Evolutionary conservation across 768 basidiomycete species (phyloP).

Genomic region (Lactarius indigo): DNA sequence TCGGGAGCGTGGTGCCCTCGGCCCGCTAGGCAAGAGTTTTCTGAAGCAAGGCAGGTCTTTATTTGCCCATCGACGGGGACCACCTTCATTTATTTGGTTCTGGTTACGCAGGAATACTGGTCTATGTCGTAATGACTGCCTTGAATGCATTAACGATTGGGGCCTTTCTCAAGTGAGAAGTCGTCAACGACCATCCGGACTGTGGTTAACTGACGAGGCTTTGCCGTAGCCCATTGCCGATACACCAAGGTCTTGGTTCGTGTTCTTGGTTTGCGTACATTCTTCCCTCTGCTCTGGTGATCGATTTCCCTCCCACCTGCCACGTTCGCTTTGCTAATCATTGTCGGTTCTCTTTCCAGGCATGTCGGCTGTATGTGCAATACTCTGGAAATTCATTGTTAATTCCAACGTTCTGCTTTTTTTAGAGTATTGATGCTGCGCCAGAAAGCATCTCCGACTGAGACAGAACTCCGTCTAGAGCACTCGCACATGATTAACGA

Average conservation of each 20-base stretch:
- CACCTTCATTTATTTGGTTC: neutral
- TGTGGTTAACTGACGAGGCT: neutral
- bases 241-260: conserved; percentile 1
- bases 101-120: conserved; percentile 14
- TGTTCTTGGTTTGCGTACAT: conserved; percentile 20
- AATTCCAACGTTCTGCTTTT: no score
- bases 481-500: no score
- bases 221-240: neutral
- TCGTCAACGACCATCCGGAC: neutral
- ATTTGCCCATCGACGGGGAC: neutral
- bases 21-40: conserved; percentile 18
- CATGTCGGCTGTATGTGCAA: conserved; percentile 16
- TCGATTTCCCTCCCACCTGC: neutral
- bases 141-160: conserved; percentile 19
- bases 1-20: conserved; percentile 5
- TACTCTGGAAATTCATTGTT: no score
- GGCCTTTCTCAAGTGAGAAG: conserved; percentile 15
- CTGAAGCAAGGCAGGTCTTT: conserved; percentile 22
- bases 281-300: conserved; percentile 22
- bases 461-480: no score
- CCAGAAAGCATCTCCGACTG: no score
- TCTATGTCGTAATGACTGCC: no score
- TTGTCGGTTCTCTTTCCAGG: neutral
- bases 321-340: neutral
- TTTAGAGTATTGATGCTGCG: no score